A percentile compares a stretch with the other conserved stretches of the same genome.
Conservation (phyloP, 805 yeast species). For the Hanseniaspora pseudoguilliermondii region DNA sequence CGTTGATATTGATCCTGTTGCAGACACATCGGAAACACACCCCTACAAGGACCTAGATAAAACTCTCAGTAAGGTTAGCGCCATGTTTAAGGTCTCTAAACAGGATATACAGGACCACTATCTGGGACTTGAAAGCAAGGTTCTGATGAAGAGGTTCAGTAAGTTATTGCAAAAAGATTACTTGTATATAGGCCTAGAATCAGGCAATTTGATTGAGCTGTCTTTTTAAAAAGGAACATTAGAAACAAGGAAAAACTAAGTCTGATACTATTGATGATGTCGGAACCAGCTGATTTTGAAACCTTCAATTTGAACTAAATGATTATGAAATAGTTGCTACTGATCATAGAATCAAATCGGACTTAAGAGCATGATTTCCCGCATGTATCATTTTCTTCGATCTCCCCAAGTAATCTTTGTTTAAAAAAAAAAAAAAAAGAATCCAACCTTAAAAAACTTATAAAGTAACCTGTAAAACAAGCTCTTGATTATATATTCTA, state of each 20-base stretch:
- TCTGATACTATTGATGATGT: too few species aligned
- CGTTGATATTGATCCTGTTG: slow-evolving; percentile 10
- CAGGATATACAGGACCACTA: background rate
- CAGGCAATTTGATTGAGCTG: background rate
- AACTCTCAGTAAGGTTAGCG: background rate
- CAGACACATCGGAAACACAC: background rate
- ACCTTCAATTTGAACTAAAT: too few species aligned
- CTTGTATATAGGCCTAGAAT: background rate
- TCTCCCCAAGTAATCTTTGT: too few species aligned
- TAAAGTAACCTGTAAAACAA: too few species aligned
- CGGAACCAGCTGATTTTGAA: too few species aligned
- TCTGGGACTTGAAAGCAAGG: background rate
- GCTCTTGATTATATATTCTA: background rate
- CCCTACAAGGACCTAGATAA: background rate
- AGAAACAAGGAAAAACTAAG: background rate
- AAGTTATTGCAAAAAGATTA: background rate
- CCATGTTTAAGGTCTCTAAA: background rate
- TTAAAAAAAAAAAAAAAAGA: too few species aligned
- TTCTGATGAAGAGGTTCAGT: slow-evolving; percentile 1
- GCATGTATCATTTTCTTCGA: too few species aligned
- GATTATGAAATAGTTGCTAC: too few species aligned
- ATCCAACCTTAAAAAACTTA: too few species aligned
- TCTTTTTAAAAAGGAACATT: background rate
- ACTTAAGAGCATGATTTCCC: too few species aligned
- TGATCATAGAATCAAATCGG: too few species aligned